These are phyloP conservation scores for Colletotrichum destructivum DNA, from an alignment of 2,329 filamentous ascomycete genomes.

Conservation along the genomic window DNA sequence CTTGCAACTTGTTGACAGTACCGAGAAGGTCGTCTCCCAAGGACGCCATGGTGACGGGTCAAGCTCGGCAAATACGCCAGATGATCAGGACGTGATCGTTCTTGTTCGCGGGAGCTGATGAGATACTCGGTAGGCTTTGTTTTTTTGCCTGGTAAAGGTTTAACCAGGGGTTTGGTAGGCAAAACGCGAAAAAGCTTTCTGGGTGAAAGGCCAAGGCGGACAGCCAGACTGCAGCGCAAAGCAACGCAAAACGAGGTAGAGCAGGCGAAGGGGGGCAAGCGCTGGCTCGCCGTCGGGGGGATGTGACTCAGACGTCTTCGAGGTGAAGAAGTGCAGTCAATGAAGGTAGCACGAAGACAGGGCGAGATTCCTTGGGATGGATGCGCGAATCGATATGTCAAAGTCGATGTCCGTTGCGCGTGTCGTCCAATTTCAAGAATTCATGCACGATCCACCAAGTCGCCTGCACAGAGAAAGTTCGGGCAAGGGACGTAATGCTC, in stretches of 20 bases:
- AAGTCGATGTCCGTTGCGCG: conserved; percentile 26
- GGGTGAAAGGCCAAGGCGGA: conserved; percentile 8
- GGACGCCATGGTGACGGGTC: conserved; percentile 79
- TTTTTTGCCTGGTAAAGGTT: conserved; percentile 2
- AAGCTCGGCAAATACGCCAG: conserved; percentile 2
- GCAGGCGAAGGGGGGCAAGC: conserved; percentile 29
- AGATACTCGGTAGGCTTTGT: background rate
- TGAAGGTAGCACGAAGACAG: conserved; percentile 5
- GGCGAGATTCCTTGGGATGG: conserved; percentile 15
- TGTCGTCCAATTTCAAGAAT: conserved; percentile 44
- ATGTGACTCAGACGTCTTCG: conserved; percentile 3
- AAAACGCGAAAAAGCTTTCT: conserved; percentile 8
- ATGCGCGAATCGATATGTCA: conserved; percentile 18
- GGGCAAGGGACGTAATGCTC: conserved; percentile 34
- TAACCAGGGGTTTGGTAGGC: conserved; percentile 6
- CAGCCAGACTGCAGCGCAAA: conserved; percentile 15
- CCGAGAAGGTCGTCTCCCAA: conserved; percentile 95
- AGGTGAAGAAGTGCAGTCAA: background rate
- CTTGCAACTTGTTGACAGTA: conserved; percentile 98
- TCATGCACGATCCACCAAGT: conserved; percentile 43
- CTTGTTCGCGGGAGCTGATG: background rate
- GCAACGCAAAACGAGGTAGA: conserved; percentile 20
- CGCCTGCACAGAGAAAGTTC: conserved; percentile 27
- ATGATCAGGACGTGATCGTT: conserved; percentile 2
- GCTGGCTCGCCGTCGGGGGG: conserved; percentile 10